Conservation (phyloP, 2,329 filamentous ascomycete species). For the Alternaria triticina region DNA sequence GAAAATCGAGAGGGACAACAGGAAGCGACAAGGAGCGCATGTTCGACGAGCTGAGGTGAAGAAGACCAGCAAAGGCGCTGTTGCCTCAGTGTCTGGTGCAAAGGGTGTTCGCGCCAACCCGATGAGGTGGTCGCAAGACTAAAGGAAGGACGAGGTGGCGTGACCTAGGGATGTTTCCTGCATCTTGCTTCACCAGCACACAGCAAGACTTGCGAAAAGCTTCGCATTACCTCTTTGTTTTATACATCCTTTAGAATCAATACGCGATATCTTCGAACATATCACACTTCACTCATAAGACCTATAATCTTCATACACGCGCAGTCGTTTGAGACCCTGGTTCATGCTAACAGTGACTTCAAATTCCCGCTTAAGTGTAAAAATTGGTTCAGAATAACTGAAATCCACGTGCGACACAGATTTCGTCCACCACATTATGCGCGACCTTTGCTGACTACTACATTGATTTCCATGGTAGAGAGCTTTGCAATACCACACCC, state of each 20-base stretch:
- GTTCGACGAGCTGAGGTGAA: background rate
- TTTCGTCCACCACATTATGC: background rate
- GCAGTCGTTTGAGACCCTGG: background rate
- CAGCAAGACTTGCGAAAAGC: background rate
- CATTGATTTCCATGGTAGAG: background rate
- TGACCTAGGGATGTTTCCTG: background rate
- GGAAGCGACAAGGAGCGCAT: background rate
- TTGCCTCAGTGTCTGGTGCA: background rate
- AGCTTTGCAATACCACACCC: background rate
- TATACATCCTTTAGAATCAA: fast-evolving
- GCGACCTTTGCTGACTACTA: background rate
- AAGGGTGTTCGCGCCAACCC: background rate
- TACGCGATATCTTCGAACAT: background rate
- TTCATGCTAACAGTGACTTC: background rate
- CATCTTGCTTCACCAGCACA: background rate
- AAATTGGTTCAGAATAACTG: too few relatives aligned
- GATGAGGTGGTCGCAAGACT: slow-evolving; percentile 9
- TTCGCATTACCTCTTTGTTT: background rate
- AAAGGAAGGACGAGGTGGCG: background rate
- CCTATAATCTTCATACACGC: background rate
- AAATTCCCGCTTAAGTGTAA: background rate
- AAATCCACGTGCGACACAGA: too few relatives aligned
- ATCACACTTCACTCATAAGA: background rate
- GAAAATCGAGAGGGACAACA: background rate
- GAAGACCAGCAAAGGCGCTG: background rate